These are phyloP conservation scores for Parsonsia alboflavescens DNA, from an alignment of 257 asterid species.

Conservation along the genomic window DNA sequence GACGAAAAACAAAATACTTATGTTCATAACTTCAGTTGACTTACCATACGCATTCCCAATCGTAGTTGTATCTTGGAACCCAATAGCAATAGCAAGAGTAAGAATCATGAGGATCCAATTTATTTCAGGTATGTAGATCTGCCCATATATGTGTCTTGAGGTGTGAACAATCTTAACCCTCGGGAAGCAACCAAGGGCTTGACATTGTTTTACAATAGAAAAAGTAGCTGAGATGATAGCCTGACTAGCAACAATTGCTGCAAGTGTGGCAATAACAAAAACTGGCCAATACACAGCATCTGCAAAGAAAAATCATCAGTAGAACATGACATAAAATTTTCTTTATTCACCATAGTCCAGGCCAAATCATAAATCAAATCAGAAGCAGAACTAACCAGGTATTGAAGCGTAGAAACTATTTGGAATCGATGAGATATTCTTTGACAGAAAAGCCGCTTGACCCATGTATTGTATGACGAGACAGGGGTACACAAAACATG, in stretches of 20 bases:
- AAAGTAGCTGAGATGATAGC: constrained; percentile 62
- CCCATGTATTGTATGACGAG: constrained; percentile 93
- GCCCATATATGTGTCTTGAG: constrained; percentile 51
- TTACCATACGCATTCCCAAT: constrained; percentile 73
- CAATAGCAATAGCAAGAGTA: constrained; percentile 51
- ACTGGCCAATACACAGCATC: constrained; percentile 55
- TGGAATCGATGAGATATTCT: constrained; percentile 48
- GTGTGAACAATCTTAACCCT: constrained; percentile 63
- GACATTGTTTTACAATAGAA: constrained; percentile 64
- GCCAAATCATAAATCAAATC: not conserved
- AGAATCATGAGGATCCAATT: constrained; percentile 65
- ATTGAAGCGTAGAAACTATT: constrained; percentile 71
- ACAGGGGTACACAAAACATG: constrained; percentile 72
- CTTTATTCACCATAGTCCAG: constrained; percentile 8
- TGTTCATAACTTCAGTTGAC: constrained; percentile 14
- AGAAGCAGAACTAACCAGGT: constrained; percentile 57
- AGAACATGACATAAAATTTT: not conserved
- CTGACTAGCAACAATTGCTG: constrained; percentile 61
- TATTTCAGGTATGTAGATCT: constrained; percentile 65
- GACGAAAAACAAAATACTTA: not conserved
- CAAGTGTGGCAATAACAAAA: constrained; percentile 52
- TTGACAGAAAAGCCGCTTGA: constrained; percentile 91
- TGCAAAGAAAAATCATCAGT: constrained; percentile 24
- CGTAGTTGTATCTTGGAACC: constrained; percentile 48
- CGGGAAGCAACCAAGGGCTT: constrained; percentile 62